These are phyloP conservation scores for Silene coronaria DNA, from an alignment of 179 eudicot genomes.

Conservation along the genomic window DNA sequence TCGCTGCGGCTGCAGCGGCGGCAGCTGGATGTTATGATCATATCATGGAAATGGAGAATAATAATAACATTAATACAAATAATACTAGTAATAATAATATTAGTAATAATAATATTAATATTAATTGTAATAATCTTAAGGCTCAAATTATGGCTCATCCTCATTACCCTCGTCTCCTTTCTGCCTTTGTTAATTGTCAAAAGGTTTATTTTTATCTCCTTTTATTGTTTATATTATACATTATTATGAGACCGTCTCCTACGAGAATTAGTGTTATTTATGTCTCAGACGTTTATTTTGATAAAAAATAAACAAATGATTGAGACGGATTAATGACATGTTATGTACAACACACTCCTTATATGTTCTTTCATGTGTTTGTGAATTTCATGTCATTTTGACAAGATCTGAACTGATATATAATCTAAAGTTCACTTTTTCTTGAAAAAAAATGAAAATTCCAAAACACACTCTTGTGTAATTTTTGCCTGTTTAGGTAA, in stretches of 20 bases:
- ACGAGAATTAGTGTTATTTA: no score
- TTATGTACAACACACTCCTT: not conserved
- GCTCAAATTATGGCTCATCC: constrained; percentile 96
- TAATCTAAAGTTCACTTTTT: not conserved
- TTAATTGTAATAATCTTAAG: constrained; percentile 33
- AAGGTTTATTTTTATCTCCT: constrained; percentile 37
- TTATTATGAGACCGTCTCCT: not conserved
- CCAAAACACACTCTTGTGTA: not conserved
- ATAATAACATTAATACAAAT: not conserved
- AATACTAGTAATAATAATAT: constrained; percentile 19
- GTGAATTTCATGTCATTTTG: constrained; percentile 13
- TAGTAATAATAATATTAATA: constrained; percentile 8
- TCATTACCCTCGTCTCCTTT: constrained; percentile 76
- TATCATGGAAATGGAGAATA: constrained; percentile 31
- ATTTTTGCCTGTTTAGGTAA: not conserved
- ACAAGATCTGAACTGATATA: constrained; percentile 15
- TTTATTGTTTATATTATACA: not conserved
- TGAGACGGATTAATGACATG: not conserved
- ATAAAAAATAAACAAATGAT: not conserved
- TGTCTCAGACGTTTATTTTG: no score
- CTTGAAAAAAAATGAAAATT: not conserved
- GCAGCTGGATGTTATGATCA: constrained; percentile 34
- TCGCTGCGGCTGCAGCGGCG: constrained; percentile 13
- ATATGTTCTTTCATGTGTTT: not conserved
- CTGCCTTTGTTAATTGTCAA: constrained; percentile 84